Percentiles rank a stretch among this genome's conserved stretches.
These are phyloP conservation scores for Dendrobium chrysotoxum DNA, from an alignment of 106 monocot species.

Conservation along the genomic window DNA sequence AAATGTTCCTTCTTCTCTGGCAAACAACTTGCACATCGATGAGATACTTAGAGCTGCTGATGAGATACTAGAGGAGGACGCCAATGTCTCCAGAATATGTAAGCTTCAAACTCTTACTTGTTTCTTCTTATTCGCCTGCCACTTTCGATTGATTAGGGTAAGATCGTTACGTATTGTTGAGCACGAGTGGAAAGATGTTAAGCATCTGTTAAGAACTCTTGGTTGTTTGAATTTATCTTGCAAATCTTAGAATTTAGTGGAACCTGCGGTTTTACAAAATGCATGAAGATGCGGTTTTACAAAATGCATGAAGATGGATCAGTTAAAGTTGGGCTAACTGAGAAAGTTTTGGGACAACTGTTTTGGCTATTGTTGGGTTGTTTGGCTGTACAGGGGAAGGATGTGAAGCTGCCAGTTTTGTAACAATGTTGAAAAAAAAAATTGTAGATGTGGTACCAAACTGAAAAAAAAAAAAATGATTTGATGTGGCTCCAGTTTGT, in stretches of 20 bases:
- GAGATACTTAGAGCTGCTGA: conserved; percentile 88
- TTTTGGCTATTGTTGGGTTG: no score
- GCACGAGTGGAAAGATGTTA: not conserved
- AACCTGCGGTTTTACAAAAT: not conserved
- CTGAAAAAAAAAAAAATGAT: no score
- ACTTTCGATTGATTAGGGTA: not conserved
- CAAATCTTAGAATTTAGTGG: not conserved
- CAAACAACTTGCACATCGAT: conserved; percentile 77
- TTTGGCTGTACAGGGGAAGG: no score
- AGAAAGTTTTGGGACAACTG: no score
- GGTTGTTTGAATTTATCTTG: not conserved
- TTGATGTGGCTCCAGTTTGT: no score
- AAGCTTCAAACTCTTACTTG: conserved; percentile 12
- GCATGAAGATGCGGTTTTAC: not conserved
- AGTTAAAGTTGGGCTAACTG: not conserved
- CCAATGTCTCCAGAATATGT: conserved; percentile 76
- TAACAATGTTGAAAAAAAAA: no score
- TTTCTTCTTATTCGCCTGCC: not conserved
- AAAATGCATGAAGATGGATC: not conserved
- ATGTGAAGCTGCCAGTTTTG: no score
- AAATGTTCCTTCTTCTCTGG: conserved; percentile 68
- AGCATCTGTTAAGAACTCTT: not conserved
- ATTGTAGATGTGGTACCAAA: no score
- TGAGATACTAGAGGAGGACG: conserved; percentile 87
- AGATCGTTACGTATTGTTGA: not conserved